Percentiles rank a stretch among this genome's conserved stretches.
These are phyloP conservation scores for Pulveroboletus frians DNA, from an alignment of 768 basidiomycete genomes.

Conservation along the genomic window DNA sequence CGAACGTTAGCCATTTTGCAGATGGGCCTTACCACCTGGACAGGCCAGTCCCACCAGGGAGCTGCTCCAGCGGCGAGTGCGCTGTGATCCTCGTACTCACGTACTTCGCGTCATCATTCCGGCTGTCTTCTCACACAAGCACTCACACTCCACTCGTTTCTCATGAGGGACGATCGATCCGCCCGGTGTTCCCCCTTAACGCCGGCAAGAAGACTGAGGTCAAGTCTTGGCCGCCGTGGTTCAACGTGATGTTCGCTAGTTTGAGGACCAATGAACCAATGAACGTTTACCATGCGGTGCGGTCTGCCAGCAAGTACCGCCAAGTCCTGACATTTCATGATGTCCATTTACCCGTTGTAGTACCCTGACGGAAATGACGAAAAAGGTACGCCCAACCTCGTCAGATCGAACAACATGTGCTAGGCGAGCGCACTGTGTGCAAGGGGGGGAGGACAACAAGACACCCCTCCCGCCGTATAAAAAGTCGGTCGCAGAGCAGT, in stretches of 20 bases:
- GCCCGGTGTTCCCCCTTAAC: neutral
- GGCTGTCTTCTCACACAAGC: neutral
- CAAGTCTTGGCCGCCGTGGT: no score
- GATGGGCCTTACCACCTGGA: no score
- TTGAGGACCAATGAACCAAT: neutral
- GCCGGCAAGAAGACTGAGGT: neutral
- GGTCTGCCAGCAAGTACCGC: neutral
- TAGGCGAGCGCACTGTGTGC: neutral
- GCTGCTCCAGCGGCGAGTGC: no score
- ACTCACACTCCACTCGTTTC: neutral
- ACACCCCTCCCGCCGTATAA: conserved; percentile 5
- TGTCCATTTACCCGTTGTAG: neutral
- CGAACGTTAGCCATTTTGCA: no score
- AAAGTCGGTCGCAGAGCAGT: neutral
- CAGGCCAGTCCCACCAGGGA: no score
- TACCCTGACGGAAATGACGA: neutral
- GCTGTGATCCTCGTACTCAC: no score
- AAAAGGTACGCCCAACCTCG: neutral
- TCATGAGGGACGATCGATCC: neutral
- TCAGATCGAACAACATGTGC: neutral
- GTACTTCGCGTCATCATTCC: neutral
- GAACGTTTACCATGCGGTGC: neutral
- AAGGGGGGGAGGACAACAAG: no score
- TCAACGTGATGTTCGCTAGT: neutral
- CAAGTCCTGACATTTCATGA: neutral